Evolutionary conservation across 2,329 filamentous ascomycete genomes (phyloP).

Genomic region (Periglandula ipomoeae): DNA sequence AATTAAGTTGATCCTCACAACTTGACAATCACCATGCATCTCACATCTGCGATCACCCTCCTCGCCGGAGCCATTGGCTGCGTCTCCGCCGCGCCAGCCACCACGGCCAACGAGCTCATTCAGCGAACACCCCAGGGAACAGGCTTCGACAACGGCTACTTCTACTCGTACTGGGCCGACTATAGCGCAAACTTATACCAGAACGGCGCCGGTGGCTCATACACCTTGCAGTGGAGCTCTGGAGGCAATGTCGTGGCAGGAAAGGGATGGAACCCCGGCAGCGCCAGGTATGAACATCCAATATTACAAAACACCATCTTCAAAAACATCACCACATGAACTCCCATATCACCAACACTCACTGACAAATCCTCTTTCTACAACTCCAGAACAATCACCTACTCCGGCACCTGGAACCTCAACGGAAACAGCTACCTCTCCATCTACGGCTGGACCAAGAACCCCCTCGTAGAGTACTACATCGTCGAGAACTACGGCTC

Average conservation of each 20-base stretch:
- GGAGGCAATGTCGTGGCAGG: slow-evolving; percentile 46
- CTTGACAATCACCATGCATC: background rate
- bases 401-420: background rate
- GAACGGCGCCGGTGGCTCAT: background rate
- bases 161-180: background rate
- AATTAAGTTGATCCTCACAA: no score
- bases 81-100: slow-evolving; percentile 1
- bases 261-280: slow-evolving; percentile 49
- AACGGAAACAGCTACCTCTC: slow-evolving; percentile 27
- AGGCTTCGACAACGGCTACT: background rate
- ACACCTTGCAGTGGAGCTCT: slow-evolving; percentile 27
- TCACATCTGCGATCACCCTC: background rate
- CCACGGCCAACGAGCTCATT: background rate
- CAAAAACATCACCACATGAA: no score
- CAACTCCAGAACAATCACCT: slow-evolving; percentile 20
- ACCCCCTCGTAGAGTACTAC: slow-evolving; percentile 29
- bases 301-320: no score
- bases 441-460: slow-evolving; percentile 29
- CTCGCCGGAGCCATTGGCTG: background rate
- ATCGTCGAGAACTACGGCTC: slow-evolving; percentile 28
- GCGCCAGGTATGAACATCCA: slow-evolving; percentile 29
- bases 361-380: background rate
- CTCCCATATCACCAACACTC: background rate
- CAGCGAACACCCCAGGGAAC: background rate
- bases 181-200: background rate